These are phyloP conservation scores for Desmodesmus armatus DNA, from an alignment of 139 green algal species.

Conservation along the genomic window DNA sequence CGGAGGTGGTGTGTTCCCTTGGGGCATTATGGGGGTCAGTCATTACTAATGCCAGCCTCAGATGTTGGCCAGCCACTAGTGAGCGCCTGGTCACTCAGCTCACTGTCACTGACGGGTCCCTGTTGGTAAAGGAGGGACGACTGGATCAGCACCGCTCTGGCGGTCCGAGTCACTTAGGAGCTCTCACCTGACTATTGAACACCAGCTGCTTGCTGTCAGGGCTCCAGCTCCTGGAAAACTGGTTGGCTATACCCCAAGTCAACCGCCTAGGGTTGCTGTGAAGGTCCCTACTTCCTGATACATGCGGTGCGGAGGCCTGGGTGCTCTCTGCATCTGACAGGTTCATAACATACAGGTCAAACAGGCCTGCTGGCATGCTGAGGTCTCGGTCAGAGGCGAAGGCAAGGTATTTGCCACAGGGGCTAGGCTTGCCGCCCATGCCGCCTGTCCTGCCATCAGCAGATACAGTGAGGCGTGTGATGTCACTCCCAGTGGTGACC, in stretches of 20 bases:
- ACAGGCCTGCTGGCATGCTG: background rate
- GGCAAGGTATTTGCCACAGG: background rate
- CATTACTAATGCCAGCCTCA: no score
- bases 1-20: no score
- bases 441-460: background rate
- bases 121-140: no score
- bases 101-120: no score
- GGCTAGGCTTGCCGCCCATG: constrained; percentile 4
- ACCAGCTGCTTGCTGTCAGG: constrained; percentile 8
- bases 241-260: background rate
- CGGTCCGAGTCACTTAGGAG: no score
- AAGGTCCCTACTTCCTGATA: no score
- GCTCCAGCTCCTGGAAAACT: constrained; percentile 10
- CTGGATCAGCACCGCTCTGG: no score
- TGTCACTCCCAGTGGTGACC: background rate
- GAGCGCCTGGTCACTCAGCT: no score
- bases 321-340: no score
- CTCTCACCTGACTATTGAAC: constrained; percentile 5
- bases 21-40: no score
- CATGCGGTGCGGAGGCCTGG: no score
- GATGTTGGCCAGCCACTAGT: no score
- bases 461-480: background rate
- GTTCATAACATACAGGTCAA: background rate
- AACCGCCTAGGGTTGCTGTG: background rate
- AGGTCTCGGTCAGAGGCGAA: background rate